These are phyloP conservation scores for Saccharum spontaneum DNA, from an alignment of 176 grass and related monocot genomes.

Conservation along the genomic window DNA sequence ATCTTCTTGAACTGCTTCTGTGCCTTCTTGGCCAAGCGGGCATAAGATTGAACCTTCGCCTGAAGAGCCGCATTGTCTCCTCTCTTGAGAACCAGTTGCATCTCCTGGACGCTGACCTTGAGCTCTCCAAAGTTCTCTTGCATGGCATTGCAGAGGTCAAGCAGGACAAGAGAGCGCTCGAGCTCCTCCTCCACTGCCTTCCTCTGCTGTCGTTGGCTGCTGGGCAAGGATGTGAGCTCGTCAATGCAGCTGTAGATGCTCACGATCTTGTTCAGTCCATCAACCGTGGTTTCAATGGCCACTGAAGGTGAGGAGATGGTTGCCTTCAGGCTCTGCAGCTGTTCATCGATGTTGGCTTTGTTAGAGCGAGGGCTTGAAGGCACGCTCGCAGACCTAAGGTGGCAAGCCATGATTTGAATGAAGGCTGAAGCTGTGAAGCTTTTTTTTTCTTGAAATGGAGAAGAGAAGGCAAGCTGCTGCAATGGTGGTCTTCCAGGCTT, in stretches of 20 bases:
- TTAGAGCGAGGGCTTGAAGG: slow-evolving; percentile 21
- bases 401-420: slow-evolving; percentile 8
- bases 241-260: slow-evolving; percentile 33
- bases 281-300: background rate
- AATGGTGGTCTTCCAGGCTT: background rate
- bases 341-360: slow-evolving; percentile 7
- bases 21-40: background rate
- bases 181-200: slow-evolving; percentile 53
- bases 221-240: slow-evolving; percentile 38
- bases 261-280: slow-evolving; percentile 19
- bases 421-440: background rate
- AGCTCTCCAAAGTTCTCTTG: slow-evolving; percentile 34
- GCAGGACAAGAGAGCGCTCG: slow-evolving; percentile 36
- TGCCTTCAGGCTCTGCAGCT: slow-evolving; percentile 20
- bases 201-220: slow-evolving; percentile 45
- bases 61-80: slow-evolving; percentile 19
- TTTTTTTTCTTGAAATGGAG: slow-evolving; percentile 2
- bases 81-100: slow-evolving; percentile 36
- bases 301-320: slow-evolving; percentile 6
- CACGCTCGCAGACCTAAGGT: background rate
- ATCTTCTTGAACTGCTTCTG: slow-evolving; percentile 22
- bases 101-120: slow-evolving; percentile 33
- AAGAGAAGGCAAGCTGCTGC: slow-evolving; percentile 4
- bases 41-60: slow-evolving; percentile 16
- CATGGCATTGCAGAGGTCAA: slow-evolving; percentile 50